Evolutionary conservation across 2,329 filamentous ascomycete genomes (phyloP).

Genomic region (Pseudogymnoascus verrucosus): DNA sequence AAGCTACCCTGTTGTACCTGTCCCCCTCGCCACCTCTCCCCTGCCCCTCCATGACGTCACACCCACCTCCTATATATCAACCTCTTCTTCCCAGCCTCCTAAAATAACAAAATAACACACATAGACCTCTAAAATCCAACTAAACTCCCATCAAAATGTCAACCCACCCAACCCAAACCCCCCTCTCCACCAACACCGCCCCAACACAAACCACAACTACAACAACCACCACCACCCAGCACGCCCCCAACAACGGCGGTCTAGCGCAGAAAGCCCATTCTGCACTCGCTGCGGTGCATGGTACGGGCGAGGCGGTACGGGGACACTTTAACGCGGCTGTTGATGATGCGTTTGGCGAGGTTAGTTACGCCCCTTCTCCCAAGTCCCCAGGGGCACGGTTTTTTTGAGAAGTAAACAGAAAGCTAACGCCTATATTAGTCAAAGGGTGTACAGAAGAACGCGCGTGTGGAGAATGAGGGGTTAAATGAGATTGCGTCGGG

Average conservation of each 20-base stretch:
- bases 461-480: slow-evolving; percentile 16
- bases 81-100: not conserved
- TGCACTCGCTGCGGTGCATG: slow-evolving; percentile 15
- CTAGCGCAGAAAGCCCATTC: not conserved
- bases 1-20: not conserved
- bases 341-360: slow-evolving; percentile 16
- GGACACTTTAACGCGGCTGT: slow-evolving; percentile 17
- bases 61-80: not conserved
- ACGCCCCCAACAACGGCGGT: not conserved
- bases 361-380: slow-evolving; percentile 7
- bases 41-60: not conserved
- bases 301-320: slow-evolving; percentile 17
- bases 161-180: not conserved
- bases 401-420: not conserved
- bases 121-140: not conserved
- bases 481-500: slow-evolving; percentile 17
- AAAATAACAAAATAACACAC: not conserved
- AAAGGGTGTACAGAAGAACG: slow-evolving; percentile 17
- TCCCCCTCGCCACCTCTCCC: not conserved
- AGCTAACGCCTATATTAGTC: slow-evolving; percentile 1
- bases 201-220: not conserved
- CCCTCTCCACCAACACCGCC: not conserved
- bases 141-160: not conserved
- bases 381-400: not conserved
- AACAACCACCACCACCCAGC: not conserved